phyloP scores from a whole-genome alignment of 257 asterid species.

The Solanum lignicaule region DNA sequence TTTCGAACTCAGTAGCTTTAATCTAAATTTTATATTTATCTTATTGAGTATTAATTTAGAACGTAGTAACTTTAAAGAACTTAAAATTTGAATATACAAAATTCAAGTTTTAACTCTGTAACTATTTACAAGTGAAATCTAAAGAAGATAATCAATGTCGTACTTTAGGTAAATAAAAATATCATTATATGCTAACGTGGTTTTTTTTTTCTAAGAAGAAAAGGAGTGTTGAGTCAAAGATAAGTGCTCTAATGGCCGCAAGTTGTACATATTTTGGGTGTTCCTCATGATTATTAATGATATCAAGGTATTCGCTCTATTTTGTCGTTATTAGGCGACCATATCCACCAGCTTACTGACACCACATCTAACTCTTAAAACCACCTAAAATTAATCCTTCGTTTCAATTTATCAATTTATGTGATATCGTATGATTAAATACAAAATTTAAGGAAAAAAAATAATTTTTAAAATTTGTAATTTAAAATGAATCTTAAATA shows the following conservation, averaged over 20 bases:
- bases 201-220: background rate
- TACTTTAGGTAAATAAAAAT: background rate
- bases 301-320: background rate
- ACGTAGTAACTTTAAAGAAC: too few species aligned
- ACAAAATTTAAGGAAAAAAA: too few species aligned
- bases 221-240: background rate
- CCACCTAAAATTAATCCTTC: too few species aligned
- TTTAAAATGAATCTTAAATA: too few species aligned
- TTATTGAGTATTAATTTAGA: too few species aligned
- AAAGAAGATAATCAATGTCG: background rate
- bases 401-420: too few species aligned
- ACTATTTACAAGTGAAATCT: background rate
- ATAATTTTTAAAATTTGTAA: too few species aligned
- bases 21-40: too few species aligned
- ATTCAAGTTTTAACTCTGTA: background rate
- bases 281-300: background rate
- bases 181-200: background rate
- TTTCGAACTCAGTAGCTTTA: background rate
- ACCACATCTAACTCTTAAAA: background rate
- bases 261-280: background rate
- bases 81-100: too few species aligned
- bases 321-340: slow-evolving; percentile 25
- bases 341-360: background rate
- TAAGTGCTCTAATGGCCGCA: background rate
- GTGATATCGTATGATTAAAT: background rate